Percentiles rank a stretch among this genome's conserved stretches.
Evolutionary conservation across 2,329 filamentous ascomycete species (phyloP).

Genomic region (Epicoccum sorghinum): DNA sequence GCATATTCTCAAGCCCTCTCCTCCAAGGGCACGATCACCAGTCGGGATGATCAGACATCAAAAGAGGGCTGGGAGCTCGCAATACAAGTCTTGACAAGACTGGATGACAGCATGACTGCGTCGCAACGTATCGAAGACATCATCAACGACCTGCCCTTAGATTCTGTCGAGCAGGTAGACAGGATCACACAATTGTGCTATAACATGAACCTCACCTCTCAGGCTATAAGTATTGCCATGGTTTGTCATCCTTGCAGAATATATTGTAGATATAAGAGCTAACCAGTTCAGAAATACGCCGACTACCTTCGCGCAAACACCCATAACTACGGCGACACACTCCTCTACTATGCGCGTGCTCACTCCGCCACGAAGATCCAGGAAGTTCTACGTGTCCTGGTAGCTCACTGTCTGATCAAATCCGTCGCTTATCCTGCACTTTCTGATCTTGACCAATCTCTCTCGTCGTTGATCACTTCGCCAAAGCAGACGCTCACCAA

Average conservation of each 20-base stretch:
- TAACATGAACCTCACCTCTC: slow-evolving; percentile 76
- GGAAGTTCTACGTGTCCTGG: slow-evolving; percentile 83
- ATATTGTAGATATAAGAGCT: slow-evolving; percentile 15
- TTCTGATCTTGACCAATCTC: slow-evolving; percentile 73
- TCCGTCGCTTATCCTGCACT: slow-evolving; percentile 79
- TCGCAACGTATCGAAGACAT: slow-evolving; percentile 77
- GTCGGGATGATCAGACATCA: slow-evolving; percentile 36
- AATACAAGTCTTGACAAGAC: slow-evolving; percentile 78
- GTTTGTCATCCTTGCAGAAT: slow-evolving; percentile 52
- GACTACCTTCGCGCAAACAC: slow-evolving; percentile 75
- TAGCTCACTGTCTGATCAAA: slow-evolving; percentile 84
- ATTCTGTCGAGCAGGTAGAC: slow-evolving; percentile 75
- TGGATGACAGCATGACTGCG: slow-evolving; percentile 74
- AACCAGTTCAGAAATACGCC: slow-evolving; percentile 72
- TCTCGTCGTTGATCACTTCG: slow-evolving; percentile 72
- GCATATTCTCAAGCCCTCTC: slow-evolving; percentile 73
- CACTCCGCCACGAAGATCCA: slow-evolving; percentile 80
- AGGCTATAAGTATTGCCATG: slow-evolving; percentile 82
- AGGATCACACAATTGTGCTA: slow-evolving; percentile 80
- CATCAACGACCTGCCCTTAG: slow-evolving; percentile 73
- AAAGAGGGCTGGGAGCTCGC: slow-evolving; percentile 87
- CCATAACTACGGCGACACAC: slow-evolving; percentile 80
- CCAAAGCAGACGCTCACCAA: slow-evolving; percentile 74
- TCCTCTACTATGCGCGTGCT: slow-evolving; percentile 90
- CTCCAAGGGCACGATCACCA: slow-evolving; percentile 51